Base-by-base conservation (phyloP, 768 basidiomycete genomes). In the Rhizopogon sp. region DNA sequence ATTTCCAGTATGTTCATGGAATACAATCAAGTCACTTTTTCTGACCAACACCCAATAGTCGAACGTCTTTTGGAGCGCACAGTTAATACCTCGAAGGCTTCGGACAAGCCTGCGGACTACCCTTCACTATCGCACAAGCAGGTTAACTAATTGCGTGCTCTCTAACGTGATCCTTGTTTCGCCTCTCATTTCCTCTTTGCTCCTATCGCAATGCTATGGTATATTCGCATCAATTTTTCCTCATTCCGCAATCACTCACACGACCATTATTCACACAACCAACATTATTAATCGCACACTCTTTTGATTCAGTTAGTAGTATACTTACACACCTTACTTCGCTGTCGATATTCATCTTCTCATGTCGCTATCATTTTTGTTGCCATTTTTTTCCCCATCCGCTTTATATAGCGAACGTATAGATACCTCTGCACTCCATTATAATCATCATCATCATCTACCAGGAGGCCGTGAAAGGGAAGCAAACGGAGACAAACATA, bases 1-100 rank as follows among this genome's bases (percentile, higher is more conserved):
- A 77, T 79, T 50, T 83, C 90, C 41, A 90, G 90, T 92, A 68
- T 57, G 90, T 65, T 6, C 16, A n/a, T 25, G 22, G 37, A 33
- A 50, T 28, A 40, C 29, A 40, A 41, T 33, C 39, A 13, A 47
- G 62, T 62, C 14, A 67, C 56, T 16, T 25, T 17, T 43, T 9
- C 14, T 50, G 17, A 49, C 47, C 47, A 25, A 37, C 20, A 9
- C 22, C 33, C 20, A 39, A 39, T 46, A 90, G 88, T 90, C 58
- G 88, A 90, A 65, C 83, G 87, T 25, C 72, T 89, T 29, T 70
- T 88, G 53, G 81, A 84, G 63, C 82, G 80, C 61, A 76, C 74
- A 31, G 62, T 73, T 45, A 69, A 64, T 57, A 59, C 53, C 33
- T 59, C 63, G 28, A 69, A 65, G 56, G 55, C 62, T 33, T 66